These are phyloP conservation scores for Castanopsis chinensis DNA, from an alignment of 306 rosid species.

Conservation along the genomic window DNA sequence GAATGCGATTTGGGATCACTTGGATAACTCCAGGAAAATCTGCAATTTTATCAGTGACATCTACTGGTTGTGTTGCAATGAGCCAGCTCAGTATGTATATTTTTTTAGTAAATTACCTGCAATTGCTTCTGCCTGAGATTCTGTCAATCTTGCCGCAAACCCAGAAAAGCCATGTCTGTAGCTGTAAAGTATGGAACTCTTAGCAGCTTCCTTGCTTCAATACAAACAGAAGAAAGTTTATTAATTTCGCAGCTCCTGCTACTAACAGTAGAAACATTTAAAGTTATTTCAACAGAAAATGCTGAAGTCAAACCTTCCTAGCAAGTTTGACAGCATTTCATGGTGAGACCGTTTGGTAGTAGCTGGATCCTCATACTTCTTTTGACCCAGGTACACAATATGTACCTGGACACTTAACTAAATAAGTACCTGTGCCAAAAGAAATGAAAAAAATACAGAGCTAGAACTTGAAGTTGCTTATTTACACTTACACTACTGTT, in stretches of 20 bases:
- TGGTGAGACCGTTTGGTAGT: constrained; percentile 50
- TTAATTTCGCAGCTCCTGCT: background rate
- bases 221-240: constrained; percentile 21
- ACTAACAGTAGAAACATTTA: background rate
- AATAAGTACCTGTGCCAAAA: constrained; percentile 17
- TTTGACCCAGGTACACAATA: constrained; percentile 74
- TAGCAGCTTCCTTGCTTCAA: constrained; percentile 75
- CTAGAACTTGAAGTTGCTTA: constrained; percentile 6
- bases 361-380: constrained; percentile 42
- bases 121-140: constrained; percentile 56
- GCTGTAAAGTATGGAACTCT: constrained; percentile 64
- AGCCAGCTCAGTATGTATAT: constrained; percentile 1
- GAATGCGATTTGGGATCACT: constrained; percentile 63
- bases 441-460: constrained; percentile 8
- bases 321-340: constrained; percentile 47
- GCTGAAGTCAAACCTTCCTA: constrained; percentile 58
- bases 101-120: constrained; percentile 37
- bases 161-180: constrained; percentile 87
- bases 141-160: constrained; percentile 73
- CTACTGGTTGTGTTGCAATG: constrained; percentile 25
- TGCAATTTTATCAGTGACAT: constrained; percentile 31
- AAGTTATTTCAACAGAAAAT: constrained; percentile 3
- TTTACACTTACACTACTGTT: constrained; percentile 43
- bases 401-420: constrained; percentile 44
- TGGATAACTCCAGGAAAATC: constrained; percentile 63